These are phyloP conservation scores for Tylopilus rubrobrunneus DNA, from an alignment of 768 basidiomycete genomes.

Conservation along the genomic window DNA sequence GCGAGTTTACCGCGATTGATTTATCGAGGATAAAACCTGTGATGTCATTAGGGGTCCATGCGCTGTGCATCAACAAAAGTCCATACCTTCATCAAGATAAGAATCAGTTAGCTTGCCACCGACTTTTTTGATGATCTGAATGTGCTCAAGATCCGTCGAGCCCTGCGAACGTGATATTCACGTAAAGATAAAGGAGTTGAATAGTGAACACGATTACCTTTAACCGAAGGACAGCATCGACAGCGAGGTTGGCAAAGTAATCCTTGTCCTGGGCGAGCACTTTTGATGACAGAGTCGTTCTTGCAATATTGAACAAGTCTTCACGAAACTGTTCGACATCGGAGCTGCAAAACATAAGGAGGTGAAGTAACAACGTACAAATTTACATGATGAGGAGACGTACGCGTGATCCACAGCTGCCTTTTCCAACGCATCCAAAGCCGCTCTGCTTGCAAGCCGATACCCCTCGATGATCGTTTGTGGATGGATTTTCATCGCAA, in stretches of 20 bases:
- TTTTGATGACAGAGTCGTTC: conserved; percentile 94
- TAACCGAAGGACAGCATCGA: conserved; percentile 90
- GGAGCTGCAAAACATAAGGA: conserved; percentile 40
- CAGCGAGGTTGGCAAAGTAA: conserved; percentile 97
- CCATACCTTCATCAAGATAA: conserved; percentile 90
- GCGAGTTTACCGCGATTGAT: conserved; percentile 88
- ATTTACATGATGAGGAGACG: conserved; percentile 28
- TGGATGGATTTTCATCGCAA: conserved; percentile 90
- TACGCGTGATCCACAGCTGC: conserved; percentile 83
- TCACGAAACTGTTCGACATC: conserved; percentile 74
- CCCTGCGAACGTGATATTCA: conserved; percentile 50
- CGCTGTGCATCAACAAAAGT: neutral
- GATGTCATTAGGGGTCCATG: neutral
- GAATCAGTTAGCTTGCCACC: conserved; percentile 98
- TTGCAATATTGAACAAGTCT: conserved; percentile 94
- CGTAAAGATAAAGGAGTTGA: neutral
- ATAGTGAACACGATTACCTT: conserved; percentile 48
- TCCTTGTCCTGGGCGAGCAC: conserved; percentile 96
- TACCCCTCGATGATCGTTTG: conserved; percentile 98
- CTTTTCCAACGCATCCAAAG: conserved; percentile 78
- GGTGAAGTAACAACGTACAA: neutral
- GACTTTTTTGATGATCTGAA: conserved; percentile 99
- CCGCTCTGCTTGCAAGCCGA: conserved; percentile 84
- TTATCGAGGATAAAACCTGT: conserved; percentile 97
- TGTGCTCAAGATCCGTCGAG: conserved; percentile 94